Percentiles rank a stretch among this genome's conserved stretches.
phyloP scores from a whole-genome alignment of 2,329 filamentous ascomycete species.

The Trichoderma harzianum region DNA sequence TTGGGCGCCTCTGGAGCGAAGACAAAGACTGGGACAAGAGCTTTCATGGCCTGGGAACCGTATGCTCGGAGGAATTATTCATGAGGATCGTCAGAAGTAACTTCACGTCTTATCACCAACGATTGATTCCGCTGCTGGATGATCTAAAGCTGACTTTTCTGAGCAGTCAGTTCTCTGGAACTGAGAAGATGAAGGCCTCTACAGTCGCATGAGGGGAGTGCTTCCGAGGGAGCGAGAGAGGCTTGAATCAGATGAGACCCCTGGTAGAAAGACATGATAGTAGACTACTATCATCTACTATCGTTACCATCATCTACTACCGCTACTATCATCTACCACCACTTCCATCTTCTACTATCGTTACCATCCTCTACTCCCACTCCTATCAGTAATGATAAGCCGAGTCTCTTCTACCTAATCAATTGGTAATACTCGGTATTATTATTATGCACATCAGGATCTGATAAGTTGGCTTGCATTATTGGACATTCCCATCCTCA shows the following conservation, averaged over 20 bases:
- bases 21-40: constrained; percentile 20
- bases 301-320: neutral
- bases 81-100: no score
- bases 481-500: neutral
- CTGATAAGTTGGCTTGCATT: neutral
- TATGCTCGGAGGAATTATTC: neutral
- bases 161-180: neutral
- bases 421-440: neutral
- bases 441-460: neutral
- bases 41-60: constrained; percentile 38
- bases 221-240: neutral
- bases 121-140: neutral
- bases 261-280: neutral
- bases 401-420: no score
- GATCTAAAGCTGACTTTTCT: neutral
- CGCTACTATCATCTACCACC: neutral
- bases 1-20: neutral
- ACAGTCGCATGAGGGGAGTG: neutral
- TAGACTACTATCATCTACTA: neutral
- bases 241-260: neutral
- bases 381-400: neutral
- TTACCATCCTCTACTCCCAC: neutral
- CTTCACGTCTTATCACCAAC: neutral
- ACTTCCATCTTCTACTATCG: neutral
- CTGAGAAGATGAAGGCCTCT: neutral